Percentiles rank a stretch among this genome's conserved stretches.
These are phyloP conservation scores for Truncatella angustata DNA, from an alignment of 2,329 filamentous ascomycete genomes.

Conservation along the genomic window DNA sequence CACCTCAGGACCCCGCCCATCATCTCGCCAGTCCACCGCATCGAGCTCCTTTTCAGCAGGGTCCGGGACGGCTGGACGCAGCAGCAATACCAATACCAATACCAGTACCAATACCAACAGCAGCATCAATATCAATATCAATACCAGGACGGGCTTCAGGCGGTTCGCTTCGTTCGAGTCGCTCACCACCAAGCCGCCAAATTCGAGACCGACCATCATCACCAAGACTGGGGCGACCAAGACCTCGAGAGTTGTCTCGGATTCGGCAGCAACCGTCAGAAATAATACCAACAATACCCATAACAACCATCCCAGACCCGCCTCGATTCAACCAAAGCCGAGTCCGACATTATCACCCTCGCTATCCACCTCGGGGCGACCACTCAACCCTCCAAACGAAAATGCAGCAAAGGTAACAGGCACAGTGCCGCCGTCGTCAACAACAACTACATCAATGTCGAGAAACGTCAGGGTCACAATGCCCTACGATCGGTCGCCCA, in stretches of 20 bases:
- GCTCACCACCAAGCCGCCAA: slow-evolving; percentile 6
- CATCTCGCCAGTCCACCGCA: slow-evolving; percentile 12
- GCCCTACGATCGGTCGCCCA: slow-evolving; percentile 43
- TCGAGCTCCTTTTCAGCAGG: slow-evolving; percentile 9
- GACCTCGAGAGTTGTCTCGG: slow-evolving; percentile 5
- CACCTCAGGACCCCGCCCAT: slow-evolving; percentile 6
- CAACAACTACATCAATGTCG: slow-evolving; percentile 24
- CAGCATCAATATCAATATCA: background rate
- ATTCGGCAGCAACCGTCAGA: too few species aligned
- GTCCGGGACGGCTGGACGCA: too few species aligned
- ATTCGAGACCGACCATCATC: slow-evolving; percentile 8
- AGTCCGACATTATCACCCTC: slow-evolving; percentile 2
- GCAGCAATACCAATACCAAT: background rate
- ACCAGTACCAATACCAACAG: slow-evolving; percentile 6
- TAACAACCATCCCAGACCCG: background rate
- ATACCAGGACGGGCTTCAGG: slow-evolving; percentile 11
- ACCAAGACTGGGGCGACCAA: slow-evolving; percentile 11
- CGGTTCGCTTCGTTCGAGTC: slow-evolving; percentile 14
- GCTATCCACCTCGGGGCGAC: background rate
- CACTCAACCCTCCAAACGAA: slow-evolving; percentile 32
- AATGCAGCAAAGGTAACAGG: slow-evolving; percentile 33
- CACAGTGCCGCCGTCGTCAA: slow-evolving; percentile 14
- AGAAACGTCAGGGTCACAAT: slow-evolving; percentile 29
- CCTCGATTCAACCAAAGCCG: background rate
- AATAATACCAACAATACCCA: background rate